Conservation (phyloP, 2,329 filamentous ascomycete genomes). For the Xylariaceae sp. region DNA sequence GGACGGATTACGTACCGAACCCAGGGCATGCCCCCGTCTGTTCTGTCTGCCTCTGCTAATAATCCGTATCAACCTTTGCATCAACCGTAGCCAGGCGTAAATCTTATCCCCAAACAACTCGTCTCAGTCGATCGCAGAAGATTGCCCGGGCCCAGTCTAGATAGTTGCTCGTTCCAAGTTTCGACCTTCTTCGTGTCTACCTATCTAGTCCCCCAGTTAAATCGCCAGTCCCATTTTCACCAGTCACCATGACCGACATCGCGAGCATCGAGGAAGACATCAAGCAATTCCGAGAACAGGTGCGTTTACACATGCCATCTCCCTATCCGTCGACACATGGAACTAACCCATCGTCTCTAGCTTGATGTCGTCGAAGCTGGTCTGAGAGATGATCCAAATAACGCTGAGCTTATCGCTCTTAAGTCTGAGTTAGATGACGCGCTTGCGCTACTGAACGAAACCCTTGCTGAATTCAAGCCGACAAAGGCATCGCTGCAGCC, state of each 20-base stretch:
- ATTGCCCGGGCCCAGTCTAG: neutral
- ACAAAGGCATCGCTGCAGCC: slow-evolving; percentile 43
- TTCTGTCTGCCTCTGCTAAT: neutral
- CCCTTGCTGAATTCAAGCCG: slow-evolving; percentile 74
- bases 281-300: slow-evolving; percentile 53
- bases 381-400: slow-evolving; percentile 74
- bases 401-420: slow-evolving; percentile 69
- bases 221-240: neutral
- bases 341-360: slow-evolving; percentile 37
- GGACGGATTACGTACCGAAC: too few species aligned
- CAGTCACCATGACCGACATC: slow-evolving; percentile 38
- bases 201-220: too few species aligned
- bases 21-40: neutral
- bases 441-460: slow-evolving; percentile 71
- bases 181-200: neutral
- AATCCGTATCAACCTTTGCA: neutral
- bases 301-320: slow-evolving; percentile 30
- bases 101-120: neutral
- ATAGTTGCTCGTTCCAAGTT: neutral
- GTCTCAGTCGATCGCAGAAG: neutral
- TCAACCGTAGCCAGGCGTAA: neutral
- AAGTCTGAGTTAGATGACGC: slow-evolving; percentile 76
- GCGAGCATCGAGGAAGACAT: slow-evolving; percentile 48
- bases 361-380: slow-evolving; percentile 72
- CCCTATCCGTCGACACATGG: neutral